phyloP scores from a whole-genome alignment of 2,329 filamentous ascomycete genomes.

The Xylariales sp. region DNA sequence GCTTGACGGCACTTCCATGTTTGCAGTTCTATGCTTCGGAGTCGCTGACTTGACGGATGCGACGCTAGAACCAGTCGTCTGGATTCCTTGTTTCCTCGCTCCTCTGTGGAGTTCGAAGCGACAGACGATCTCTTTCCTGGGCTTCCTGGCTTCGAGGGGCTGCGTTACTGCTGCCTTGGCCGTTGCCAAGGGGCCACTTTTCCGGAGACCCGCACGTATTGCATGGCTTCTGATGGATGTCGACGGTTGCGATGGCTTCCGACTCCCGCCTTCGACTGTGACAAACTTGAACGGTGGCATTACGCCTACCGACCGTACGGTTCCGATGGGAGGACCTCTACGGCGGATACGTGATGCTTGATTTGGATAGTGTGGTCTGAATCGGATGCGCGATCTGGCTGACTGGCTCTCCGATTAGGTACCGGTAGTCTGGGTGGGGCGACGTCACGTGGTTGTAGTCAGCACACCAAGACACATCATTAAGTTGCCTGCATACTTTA shows the following conservation, averaged over 20 bases:
- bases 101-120: not conserved
- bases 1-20: not conserved
- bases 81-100: not conserved
- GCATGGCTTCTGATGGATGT: slow-evolving; percentile 3
- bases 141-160: no score
- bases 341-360: no score
- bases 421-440: no score
- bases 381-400: no score
- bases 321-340: no score
- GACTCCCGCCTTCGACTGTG: not conserved
- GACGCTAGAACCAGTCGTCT: not conserved
- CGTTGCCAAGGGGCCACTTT: not conserved
- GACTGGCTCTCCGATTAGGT: no score
- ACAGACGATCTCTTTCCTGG: not conserved
- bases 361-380: no score
- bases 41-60: not conserved
- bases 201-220: slow-evolving; percentile 3
- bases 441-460: no score
- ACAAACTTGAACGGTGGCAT: slow-evolving; percentile 4
- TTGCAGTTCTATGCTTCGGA: not conserved
- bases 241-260: not conserved
- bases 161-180: not conserved
- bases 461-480: no score
- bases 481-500: no score
- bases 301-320: no score